Evolutionary conservation across 768 basidiomycete species (phyloP).

Genomic region (Boletus patriciae): DNA sequence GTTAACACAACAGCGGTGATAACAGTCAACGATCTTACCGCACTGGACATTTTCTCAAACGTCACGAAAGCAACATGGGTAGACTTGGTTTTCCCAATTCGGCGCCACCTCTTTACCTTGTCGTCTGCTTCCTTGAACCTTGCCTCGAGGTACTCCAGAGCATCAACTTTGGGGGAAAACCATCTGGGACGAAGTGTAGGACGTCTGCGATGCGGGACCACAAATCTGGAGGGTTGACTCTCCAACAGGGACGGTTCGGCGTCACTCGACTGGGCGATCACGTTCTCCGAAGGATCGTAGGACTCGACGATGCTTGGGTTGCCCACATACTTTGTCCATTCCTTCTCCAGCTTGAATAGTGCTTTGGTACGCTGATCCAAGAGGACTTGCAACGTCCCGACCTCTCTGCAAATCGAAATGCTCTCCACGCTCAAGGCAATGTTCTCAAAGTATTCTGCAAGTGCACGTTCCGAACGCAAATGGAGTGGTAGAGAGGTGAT

Average conservation of each 20-base stretch:
- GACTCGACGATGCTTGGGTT: constrained; percentile 87
- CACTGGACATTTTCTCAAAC: constrained; percentile 92
- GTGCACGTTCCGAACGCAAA: constrained; percentile 76
- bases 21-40: constrained; percentile 49
- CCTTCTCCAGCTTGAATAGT: constrained; percentile 72
- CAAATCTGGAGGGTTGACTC: constrained; percentile 55
- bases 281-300: constrained; percentile 71
- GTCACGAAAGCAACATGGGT: constrained; percentile 92
- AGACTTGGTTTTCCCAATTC: constrained; percentile 71
- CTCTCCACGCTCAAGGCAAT: constrained; percentile 89
- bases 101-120: constrained; percentile 70
- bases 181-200: constrained; percentile 75
- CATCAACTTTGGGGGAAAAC: constrained; percentile 80
- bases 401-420: constrained; percentile 84
- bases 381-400: constrained; percentile 66
- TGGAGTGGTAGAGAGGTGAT: constrained; percentile 83
- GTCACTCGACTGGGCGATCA: constrained; percentile 44
- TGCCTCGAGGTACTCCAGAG: constrained; percentile 82
- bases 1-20: background rate
- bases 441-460: constrained; percentile 93
- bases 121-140: constrained; percentile 83
- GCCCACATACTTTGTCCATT: constrained; percentile 91
- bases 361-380: constrained; percentile 82
- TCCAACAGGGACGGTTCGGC: constrained; percentile 55
- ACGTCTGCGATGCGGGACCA: constrained; percentile 70